Base-by-base conservation (phyloP, 345 rosid genomes). In the Euphorbia peplus region DNA sequence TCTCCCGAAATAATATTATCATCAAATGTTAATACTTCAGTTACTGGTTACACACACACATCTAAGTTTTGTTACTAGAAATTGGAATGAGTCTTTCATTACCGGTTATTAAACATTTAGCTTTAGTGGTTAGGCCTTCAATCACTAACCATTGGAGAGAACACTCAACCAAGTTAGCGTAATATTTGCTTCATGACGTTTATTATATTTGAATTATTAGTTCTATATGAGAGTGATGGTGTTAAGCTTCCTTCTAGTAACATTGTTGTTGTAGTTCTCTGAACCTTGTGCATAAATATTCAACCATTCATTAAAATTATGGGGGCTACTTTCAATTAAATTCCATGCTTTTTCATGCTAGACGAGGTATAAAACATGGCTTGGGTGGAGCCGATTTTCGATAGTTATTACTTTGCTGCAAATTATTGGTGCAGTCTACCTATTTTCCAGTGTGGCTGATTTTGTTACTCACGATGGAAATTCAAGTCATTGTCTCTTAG, bases 311-410 rank as follows among this genome's bases (percentile, higher is more conserved):
- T 61, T 61, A 39, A 55, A 16, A 11, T 66, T 16, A 10, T 13
- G 6, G 19, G 60, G 44, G 1, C n/a, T 54, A 1, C 55, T 46
- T 42, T 73, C 41, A 25, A 26, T 26, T 25, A 24, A 50, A 61
- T 14, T 51, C 42, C 15, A 57, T 68, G 12, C 32, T 60, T 1
- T 66, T 64, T 54, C 13, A 39, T 55, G 19, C 30, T 75, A 92
- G 96, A 66, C 81, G 54, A 88, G 83, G 80, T 93, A 93, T 79
- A 85, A 79, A 80, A 82, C 80, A 24, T 93, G 96, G 98, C 85
- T 87, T 47, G 75, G 96, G 87, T 91, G 97, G 95, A 80, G 88
- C 51, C 80, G 96, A 24, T 81, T 88, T 39, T 82, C 87, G 3
- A 73, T 81, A 72, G 76, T 81, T 72, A 70, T 93, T 64, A 81